Conservation (phyloP, 441 rosid species). For the Dalechampia spathulata region DNA sequence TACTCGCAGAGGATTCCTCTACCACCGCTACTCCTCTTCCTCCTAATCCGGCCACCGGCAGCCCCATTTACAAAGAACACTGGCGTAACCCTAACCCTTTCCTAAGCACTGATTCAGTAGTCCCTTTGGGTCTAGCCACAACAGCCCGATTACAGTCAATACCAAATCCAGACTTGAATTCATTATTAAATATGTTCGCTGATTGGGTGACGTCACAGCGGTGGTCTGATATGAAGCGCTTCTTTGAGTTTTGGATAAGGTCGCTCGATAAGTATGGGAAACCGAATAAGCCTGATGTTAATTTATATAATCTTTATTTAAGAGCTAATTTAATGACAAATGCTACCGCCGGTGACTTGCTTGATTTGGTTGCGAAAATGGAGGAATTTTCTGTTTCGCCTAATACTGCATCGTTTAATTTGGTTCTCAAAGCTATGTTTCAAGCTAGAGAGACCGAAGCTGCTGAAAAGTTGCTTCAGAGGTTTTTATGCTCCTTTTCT, state of each 20-base stretch:
- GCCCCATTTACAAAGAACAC: conserved; percentile 69
- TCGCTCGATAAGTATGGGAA: conserved; percentile 66
- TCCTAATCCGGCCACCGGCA: conserved; percentile 56
- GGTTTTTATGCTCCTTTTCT: conserved; percentile 23
- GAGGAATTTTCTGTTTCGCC: conserved; percentile 53
- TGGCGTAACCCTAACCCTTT: conserved; percentile 61
- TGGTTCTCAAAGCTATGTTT: conserved; percentile 73
- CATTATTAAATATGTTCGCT: conserved; percentile 55
- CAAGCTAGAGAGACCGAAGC: conserved; percentile 52
- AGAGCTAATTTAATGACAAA: conserved; percentile 74
- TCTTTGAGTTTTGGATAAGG: conserved; percentile 74
- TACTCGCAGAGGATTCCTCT: conserved; percentile 45
- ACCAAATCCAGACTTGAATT: conserved; percentile 38
- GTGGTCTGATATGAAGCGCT: conserved; percentile 72
- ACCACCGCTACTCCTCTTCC: not conserved
- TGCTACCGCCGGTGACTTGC: conserved; percentile 44
- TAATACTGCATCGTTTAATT: conserved; percentile 68
- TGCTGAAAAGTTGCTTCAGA: conserved; percentile 63
- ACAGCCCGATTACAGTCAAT: conserved; percentile 34
- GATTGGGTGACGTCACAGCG: conserved; percentile 67
- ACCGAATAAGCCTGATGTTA: conserved; percentile 74
- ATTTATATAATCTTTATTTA: conserved; percentile 68
- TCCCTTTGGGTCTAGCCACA: conserved; percentile 36
- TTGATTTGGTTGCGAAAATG: conserved; percentile 61
- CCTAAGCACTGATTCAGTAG: conserved; percentile 26